Evolutionary conservation across 1,139 yeast genomes (phyloP), one percentile per base, ranked within the genome.

Genomic region (Magnusiomyces suaveolens): DNA sequence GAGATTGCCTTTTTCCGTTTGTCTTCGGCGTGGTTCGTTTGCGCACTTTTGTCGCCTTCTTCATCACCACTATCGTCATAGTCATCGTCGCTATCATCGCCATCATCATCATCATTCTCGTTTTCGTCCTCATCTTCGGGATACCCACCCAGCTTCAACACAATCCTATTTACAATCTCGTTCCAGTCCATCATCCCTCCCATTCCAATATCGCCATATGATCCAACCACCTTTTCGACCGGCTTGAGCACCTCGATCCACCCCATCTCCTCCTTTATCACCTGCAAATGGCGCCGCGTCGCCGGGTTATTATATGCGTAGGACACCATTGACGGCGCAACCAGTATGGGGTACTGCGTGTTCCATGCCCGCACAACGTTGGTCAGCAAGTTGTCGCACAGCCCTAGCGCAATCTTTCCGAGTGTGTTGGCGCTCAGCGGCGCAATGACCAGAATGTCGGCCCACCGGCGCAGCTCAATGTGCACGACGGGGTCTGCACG

Each of bases 121-220:
- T 82, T 88, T 1, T 83, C 89, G 33, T 84, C 89, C 0, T 83
- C 90, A 12, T 81, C 89, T n/a, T 87, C 87, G 1, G 95, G 96
- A 68, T 87, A 87, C 0, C 96, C 95, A 46, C 96, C 96, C 54
- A 88, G 71, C 65, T 87, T 86, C 68, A 83, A 74, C 1, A 87
- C 95, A 58, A 87, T 80, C 65, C 80, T 82, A 64, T 88, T 92
- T 32, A 88, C 96, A 62, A 90, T 84, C 69, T 89, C 96, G 69
- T 87, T 87, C 79, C 96, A 89, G 68, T 90, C 96, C 75, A 95
- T 79, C 97, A 89, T 89, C n/a, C 97, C 97, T 43, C 97, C 97
- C 72, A 79, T 87, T 36, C 96, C 97, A 59, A 90, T 89, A 64
- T 89, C 97, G 57, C 97, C 97, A 69, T 87, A 88, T 54, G 89